These are phyloP conservation scores for Aureobasidium vineae DNA, from an alignment of 2,329 filamentous ascomycete species.

Conservation along the genomic window DNA sequence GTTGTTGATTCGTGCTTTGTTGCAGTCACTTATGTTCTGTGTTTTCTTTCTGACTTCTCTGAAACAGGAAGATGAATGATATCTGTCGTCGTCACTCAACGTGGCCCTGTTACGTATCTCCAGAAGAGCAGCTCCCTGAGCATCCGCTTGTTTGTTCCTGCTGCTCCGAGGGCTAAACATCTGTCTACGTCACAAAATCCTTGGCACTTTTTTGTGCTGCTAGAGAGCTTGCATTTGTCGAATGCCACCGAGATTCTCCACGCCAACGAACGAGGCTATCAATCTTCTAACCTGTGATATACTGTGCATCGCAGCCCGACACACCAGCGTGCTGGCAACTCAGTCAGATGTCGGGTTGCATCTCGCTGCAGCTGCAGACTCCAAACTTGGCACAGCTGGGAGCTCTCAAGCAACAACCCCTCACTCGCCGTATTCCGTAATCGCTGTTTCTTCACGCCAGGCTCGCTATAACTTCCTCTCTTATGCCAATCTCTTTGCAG, in stretches of 20 bases:
- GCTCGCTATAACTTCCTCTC: neutral
- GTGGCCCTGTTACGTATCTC: constrained; percentile 21
- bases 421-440: constrained; percentile 16
- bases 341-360: neutral
- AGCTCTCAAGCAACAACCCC: constrained; percentile 7
- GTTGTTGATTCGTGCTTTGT: neutral
- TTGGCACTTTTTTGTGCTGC: neutral
- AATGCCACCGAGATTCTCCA: neutral
- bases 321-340: neutral
- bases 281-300: neutral
- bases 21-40: neutral
- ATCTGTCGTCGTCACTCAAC: constrained; percentile 14
- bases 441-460: neutral
- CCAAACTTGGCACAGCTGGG: neutral
- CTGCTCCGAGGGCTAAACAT: constrained; percentile 3
- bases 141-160: constrained; percentile 18
- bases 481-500: neutral
- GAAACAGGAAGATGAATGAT: neutral
- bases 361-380: neutral
- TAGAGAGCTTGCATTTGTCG: neutral
- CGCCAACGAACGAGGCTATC: neutral
- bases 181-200: constrained; percentile 14
- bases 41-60: neutral
- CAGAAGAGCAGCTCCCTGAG: neutral
- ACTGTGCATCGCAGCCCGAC: neutral